phyloP scores from a whole-genome alignment of 495 filamentous ascomycete species.

The Hypoxylon intermedium region DNA sequence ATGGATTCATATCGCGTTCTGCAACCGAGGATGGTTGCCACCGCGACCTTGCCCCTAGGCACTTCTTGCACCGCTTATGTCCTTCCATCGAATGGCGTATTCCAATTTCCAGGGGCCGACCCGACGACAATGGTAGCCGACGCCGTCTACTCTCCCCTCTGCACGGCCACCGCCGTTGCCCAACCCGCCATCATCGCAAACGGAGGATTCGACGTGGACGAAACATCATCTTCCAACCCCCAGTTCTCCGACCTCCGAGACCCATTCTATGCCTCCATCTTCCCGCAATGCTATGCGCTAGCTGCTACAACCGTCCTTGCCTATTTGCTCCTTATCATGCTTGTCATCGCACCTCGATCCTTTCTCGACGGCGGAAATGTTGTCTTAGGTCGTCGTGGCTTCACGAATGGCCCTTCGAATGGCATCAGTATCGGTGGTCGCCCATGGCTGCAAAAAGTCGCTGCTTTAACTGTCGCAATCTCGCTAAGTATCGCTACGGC shows the following conservation, averaged over 20 bases:
- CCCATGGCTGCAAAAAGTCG: constrained; percentile 95
- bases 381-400: constrained; percentile 80
- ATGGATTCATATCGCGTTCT: constrained; percentile 17
- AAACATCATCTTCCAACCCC: constrained; percentile 37
- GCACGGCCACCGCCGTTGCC: constrained; percentile 51
- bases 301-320: constrained; percentile 89
- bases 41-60: constrained; percentile 33
- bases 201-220: constrained; percentile 51
- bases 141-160: constrained; percentile 68
- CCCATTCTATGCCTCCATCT: constrained; percentile 91
- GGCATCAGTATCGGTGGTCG: constrained; percentile 87
- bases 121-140: constrained; percentile 67
- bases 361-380: constrained; percentile 86
- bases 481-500: constrained; percentile 92
- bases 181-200: constrained; percentile 55
- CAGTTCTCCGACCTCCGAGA: constrained; percentile 68
- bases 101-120: constrained; percentile 64
- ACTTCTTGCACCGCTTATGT: constrained; percentile 65
- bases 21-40: constrained; percentile 34
- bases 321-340: constrained; percentile 92
- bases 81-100: constrained; percentile 66
- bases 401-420: constrained; percentile 78
- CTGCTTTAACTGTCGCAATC: constrained; percentile 85
- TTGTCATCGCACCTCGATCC: constrained; percentile 88
- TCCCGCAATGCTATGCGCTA: constrained; percentile 89